These are phyloP conservation scores for Heritiera littoralis DNA, from an alignment of 345 rosid species.

Conservation along the genomic window DNA sequence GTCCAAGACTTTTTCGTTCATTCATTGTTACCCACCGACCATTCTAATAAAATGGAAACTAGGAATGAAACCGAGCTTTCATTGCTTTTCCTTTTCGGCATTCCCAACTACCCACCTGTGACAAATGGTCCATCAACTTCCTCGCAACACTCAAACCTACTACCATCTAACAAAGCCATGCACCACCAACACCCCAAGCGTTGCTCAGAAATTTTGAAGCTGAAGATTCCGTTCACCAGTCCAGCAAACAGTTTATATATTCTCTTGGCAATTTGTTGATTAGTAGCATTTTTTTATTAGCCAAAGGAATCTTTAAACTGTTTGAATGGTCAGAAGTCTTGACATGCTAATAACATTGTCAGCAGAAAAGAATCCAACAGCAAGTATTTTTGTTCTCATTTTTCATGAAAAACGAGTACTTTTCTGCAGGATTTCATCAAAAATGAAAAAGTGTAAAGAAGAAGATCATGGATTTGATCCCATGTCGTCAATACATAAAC, in stretches of 20 bases:
- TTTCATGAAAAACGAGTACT: too few relatives aligned
- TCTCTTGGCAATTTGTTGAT: too few relatives aligned
- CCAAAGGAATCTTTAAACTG: too few relatives aligned
- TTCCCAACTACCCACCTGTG: slow-evolving; percentile 27
- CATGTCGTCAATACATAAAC: neutral
- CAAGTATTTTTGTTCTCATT: too few relatives aligned
- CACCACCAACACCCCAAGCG: neutral
- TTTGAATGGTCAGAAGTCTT: too few relatives aligned
- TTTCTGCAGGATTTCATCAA: too few relatives aligned
- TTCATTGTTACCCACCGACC: neutral
- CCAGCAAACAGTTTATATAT: too few relatives aligned
- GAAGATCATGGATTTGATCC: neutral
- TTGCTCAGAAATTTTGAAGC: neutral
- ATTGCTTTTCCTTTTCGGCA: neutral
- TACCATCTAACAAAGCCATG: neutral
- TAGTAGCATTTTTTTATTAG: too few relatives aligned
- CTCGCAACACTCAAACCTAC: neutral
- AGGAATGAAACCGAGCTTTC: neutral
- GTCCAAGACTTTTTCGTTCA: neutral
- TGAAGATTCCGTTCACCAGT: neutral
- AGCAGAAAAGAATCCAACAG: too few relatives aligned
- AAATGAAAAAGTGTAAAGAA: neutral
- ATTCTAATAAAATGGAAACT: neutral
- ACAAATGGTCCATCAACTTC: neutral
- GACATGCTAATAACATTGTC: too few relatives aligned